Conservation (phyloP, 148 eudicot species). For the Silene conica region DNA sequence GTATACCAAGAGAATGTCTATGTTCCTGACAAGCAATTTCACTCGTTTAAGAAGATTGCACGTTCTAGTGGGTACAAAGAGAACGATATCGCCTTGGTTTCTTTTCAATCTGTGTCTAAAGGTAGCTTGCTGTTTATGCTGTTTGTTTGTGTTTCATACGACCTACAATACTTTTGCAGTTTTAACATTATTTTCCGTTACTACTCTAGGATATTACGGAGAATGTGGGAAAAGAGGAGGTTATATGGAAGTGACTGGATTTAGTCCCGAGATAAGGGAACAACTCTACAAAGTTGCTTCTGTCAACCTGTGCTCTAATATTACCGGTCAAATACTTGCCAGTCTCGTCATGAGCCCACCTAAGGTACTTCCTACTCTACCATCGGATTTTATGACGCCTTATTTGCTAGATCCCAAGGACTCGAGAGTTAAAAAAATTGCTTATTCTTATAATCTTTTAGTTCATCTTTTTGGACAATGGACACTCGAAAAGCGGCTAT, state of each 20-base stretch:
- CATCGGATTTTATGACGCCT: background rate
- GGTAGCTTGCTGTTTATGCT: conserved; percentile 38
- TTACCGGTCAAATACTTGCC: conserved; percentile 89
- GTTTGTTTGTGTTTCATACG: background rate
- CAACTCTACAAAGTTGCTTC: conserved; percentile 95
- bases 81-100: conserved; percentile 66
- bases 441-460: too few relatives aligned
- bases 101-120: conserved; percentile 91
- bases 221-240: conserved; percentile 99
- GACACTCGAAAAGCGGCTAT: too few relatives aligned
- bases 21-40: conserved; percentile 76
- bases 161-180: conserved; percentile 8
- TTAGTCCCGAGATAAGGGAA: conserved; percentile 74
- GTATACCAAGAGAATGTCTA: conserved; percentile 95
- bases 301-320: conserved; percentile 83
- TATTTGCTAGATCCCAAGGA: too few relatives aligned
- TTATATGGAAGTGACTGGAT: conserved; percentile 96
- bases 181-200: background rate
- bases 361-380: conserved; percentile 45
- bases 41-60: conserved; percentile 87
- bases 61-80: conserved; percentile 84
- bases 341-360: conserved; percentile 96
- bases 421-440: too few relatives aligned
- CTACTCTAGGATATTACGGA: conserved; percentile 72
- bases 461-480: too few relatives aligned